Percentiles rank a stretch among this genome's conserved stretches.
Conservation (phyloP, 1,139 yeast genomes). For the Suhomyces wounanorum region DNA sequence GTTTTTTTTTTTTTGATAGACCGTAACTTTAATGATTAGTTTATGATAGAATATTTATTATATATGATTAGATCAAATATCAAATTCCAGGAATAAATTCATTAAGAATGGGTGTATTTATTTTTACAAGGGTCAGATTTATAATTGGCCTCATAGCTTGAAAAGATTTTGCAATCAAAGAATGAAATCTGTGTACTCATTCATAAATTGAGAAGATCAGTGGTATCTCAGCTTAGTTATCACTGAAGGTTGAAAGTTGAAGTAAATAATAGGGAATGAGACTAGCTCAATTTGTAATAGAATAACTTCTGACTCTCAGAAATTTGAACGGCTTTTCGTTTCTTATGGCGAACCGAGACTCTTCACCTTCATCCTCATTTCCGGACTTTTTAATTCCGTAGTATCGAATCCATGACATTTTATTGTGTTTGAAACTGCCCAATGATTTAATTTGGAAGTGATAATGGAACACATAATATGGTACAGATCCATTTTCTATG, state of each 20-base stretch:
- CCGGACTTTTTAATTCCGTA: conserved; percentile 51
- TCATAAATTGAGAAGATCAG: background rate
- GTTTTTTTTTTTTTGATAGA: too few species aligned
- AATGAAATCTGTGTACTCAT: background rate
- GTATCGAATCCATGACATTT: conserved; percentile 66
- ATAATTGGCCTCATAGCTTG: too few species aligned
- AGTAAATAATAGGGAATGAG: background rate
- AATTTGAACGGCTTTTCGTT: conserved; percentile 81
- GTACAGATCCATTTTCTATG: conserved; percentile 62
- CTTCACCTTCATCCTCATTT: conserved; percentile 46
- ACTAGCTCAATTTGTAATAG: conserved; percentile 19
- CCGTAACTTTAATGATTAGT: too few species aligned
- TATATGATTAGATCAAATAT: too few species aligned
- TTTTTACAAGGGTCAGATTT: too few species aligned
- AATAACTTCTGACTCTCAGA: conserved; percentile 58
- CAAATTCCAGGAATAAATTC: too few species aligned
- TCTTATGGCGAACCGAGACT: conserved; percentile 54
- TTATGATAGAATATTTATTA: too few species aligned
- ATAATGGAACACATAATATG: conserved; percentile 65
- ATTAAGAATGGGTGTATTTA: too few species aligned
- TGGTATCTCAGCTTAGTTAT: too few species aligned
- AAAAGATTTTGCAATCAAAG: background rate
- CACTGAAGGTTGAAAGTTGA: too few species aligned
- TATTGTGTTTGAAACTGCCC: conserved; percentile 55
- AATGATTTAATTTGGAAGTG: conserved; percentile 55